Evolutionary conservation across 2,329 filamentous ascomycete genomes (phyloP), one percentile per base, ranked within the genome.

Genomic region (Cadophora malorum): DNA sequence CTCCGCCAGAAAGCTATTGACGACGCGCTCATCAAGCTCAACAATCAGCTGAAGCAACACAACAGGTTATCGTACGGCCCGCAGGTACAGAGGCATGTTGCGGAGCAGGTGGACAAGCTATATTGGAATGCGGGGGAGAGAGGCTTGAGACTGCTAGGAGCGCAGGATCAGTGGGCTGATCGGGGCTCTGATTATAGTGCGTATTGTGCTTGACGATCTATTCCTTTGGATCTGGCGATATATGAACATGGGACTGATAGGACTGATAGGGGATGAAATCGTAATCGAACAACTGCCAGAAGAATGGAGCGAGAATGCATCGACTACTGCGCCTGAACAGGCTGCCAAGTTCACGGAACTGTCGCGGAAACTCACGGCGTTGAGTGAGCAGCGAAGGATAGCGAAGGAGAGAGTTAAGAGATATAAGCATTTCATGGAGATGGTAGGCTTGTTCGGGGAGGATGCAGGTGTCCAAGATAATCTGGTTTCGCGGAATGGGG

Each of bases 61-160:
- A 84, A 84, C 35, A 86, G 86, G 45, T 84, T 88, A 65, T 88
- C 88, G 5, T 92, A 92, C 76, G 85, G 88, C 19, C 85, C 89
- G 0, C 88, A 91, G 73, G 89, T 90, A n/a, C 87, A 85, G 63
- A 85, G 90, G 45, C 89, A 91, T 74, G 85, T 93, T 21, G 90
- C 90, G 1, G 90, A 92, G 80, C 90, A 93, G 80, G 88, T 93
- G 52, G 89, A 91, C 78, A 79, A 80, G 59, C 79, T 91, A 55
- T 93, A 92, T 77, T 84, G 84, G 78, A 79, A 81, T 52, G 79
- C 80, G 0, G 83, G 80, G 6, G 81, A 81, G 53, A 76, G 77
- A 21, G 75, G 72, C 0, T 75, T 75, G 1, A 69, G 49, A 53
- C 47, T 72, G 14, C 69, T 71, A 1, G 73, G 66, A 0, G 78